Conservation (phyloP, 2,329 filamentous ascomycete genomes). For the Fusarium metavorans region DNA sequence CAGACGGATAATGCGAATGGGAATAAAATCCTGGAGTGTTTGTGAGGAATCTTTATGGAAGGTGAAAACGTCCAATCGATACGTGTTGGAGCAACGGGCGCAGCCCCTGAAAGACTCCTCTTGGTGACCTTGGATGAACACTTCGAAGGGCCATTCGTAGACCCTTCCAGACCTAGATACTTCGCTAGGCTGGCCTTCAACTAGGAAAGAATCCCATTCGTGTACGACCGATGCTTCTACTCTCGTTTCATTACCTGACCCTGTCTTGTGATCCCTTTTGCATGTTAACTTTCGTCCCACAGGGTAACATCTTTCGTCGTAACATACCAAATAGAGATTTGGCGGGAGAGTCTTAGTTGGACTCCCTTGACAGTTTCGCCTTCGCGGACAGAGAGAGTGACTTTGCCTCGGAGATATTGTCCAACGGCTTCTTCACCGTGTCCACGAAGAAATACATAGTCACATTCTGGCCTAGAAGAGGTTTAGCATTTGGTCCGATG, state of each 20-base stretch:
- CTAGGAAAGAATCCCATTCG: neutral
- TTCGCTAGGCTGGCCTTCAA: neutral
- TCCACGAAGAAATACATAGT: constrained; percentile 4
- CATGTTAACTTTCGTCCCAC: neutral
- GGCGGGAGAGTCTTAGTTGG: neutral
- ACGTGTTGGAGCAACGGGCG: neutral
- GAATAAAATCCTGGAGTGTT: neutral
- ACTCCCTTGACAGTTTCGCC: neutral
- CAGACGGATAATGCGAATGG: neutral
- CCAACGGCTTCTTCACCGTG: constrained; percentile 5
- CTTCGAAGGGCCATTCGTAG: constrained; percentile 11
- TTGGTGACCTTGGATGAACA: constrained; percentile 5
- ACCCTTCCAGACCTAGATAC: neutral
- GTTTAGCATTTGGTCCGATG: neutral
- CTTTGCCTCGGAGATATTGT: constrained; percentile 11
- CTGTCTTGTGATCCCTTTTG: neutral
- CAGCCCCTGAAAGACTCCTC: constrained; percentile 12
- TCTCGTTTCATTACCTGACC: neutral
- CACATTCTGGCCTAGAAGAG: constrained; percentile 1
- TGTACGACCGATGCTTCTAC: neutral
- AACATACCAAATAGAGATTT: neutral
- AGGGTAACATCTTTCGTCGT: neutral
- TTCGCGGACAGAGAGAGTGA: neutral
- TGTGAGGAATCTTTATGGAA: neutral
- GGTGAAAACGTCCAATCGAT: neutral